These are phyloP conservation scores for Blastomyces parvus DNA, from an alignment of 2,329 filamentous ascomycete species.

Conservation along the genomic window DNA sequence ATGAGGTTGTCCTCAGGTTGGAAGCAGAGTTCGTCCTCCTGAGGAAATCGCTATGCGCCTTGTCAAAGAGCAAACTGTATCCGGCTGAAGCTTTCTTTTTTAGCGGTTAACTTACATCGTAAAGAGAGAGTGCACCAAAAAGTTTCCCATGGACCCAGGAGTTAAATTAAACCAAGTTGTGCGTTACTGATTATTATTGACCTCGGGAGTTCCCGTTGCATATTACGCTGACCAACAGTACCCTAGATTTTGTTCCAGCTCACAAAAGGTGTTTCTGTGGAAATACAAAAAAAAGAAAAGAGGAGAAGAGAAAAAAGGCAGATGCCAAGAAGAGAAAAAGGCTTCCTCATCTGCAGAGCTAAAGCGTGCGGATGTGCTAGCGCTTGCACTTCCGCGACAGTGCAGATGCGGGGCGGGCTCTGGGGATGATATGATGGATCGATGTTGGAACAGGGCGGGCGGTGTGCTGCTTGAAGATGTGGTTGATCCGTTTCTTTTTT, in stretches of 20 bases:
- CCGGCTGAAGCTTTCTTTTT: too few species aligned
- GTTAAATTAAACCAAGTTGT: too few species aligned
- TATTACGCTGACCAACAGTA: not conserved
- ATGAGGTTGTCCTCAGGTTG: too few species aligned
- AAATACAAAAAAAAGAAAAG: not conserved
- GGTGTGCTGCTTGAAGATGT: not conserved
- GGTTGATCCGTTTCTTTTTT: too few species aligned
- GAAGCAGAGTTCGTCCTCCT: too few species aligned
- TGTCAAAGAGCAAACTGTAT: too few species aligned
- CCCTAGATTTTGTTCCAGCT: too few species aligned
- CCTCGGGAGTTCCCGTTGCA: not conserved
- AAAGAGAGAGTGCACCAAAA: too few species aligned
- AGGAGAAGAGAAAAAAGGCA: not conserved
- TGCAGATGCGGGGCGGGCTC: not conserved
- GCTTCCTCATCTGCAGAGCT: not conserved
- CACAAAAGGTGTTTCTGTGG: too few species aligned
- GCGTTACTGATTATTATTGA: not conserved
- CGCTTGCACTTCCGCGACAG: slow-evolving; percentile 2
- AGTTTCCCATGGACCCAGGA: too few species aligned
- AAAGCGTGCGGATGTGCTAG: not conserved
- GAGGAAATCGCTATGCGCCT: too few species aligned
- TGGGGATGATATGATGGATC: not conserved
- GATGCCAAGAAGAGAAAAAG: not conserved
- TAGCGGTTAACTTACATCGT: too few species aligned
- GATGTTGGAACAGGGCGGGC: not conserved